A percentile compares a stretch with the other conserved stretches of the same genome.
Conservation (phyloP, 129 eudicot genomes). For the Saussurea involucrata region DNA sequence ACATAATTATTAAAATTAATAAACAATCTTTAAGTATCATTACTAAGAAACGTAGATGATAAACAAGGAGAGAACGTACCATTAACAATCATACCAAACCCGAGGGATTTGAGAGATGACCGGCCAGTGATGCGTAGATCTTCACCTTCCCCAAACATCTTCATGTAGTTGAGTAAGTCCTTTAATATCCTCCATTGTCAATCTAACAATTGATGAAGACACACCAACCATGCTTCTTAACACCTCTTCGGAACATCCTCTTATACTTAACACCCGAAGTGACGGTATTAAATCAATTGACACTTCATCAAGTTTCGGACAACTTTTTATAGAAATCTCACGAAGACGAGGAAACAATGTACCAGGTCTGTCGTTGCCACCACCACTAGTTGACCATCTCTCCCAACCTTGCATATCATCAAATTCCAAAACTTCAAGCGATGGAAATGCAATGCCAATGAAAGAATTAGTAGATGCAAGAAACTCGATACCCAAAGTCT, state of each 20-base stretch:
- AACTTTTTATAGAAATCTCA: not conserved
- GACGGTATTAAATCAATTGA: conserved; percentile 1
- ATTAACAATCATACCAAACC: not conserved
- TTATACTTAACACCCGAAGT: not conserved
- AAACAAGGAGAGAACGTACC: not conserved
- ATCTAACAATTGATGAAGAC: conserved; percentile 14
- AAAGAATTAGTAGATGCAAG: not conserved
- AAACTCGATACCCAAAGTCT: conserved; percentile 35
- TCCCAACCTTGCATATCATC: conserved; percentile 35
- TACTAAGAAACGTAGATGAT: not conserved
- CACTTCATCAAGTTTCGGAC: not conserved
- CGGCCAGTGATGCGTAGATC: conserved; percentile 6
- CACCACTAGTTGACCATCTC: conserved; percentile 21
- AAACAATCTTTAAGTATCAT: not conserved
- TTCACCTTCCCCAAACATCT: conserved; percentile 7
- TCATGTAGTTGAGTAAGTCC: not conserved
- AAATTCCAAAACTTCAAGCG: conserved; percentile 34
- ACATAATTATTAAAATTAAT: not conserved
- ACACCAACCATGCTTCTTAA: conserved; percentile 11
- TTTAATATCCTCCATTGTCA: not conserved
- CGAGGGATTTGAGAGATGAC: conserved; percentile 14
- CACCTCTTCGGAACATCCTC: not conserved
- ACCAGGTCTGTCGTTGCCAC: not conserved
- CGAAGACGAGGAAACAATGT: conserved; percentile 4
- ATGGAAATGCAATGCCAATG: conserved; percentile 24